A percentile compares a stretch with the other conserved stretches of the same genome.
phyloP scores from a whole-genome alignment of 192 early-diverging fungal genomes.

The Coemansia sp. region DNA sequence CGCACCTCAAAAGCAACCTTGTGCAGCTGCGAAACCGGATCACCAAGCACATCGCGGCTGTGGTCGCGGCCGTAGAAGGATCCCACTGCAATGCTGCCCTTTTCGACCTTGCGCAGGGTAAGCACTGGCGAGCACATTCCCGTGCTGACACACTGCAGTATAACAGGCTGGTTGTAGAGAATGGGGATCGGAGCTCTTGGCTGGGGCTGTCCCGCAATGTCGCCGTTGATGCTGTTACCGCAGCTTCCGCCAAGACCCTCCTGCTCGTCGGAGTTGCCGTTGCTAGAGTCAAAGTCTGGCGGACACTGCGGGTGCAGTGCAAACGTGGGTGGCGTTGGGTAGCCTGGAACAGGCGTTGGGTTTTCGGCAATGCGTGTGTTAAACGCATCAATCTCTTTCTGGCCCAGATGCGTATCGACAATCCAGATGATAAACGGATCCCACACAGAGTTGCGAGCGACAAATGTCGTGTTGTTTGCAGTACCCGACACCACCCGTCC shows the following conservation, averaged over 20 bases:
- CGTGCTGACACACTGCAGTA: slow-evolving; percentile 84
- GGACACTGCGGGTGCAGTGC: slow-evolving; percentile 65
- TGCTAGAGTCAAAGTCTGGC: slow-evolving; percentile 35
- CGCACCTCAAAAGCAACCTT: slow-evolving; percentile 85
- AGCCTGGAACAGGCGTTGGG: slow-evolving; percentile 56
- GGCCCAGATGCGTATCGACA: slow-evolving; percentile 63
- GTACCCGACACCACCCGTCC: neutral
- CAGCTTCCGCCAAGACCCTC: slow-evolving; percentile 3
- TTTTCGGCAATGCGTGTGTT: slow-evolving; percentile 42
- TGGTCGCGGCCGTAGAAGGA: slow-evolving; percentile 52
- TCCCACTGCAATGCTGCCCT: slow-evolving; percentile 74
- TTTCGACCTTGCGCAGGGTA: slow-evolving; percentile 83
- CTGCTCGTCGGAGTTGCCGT: slow-evolving; percentile 13
- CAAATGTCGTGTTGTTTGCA: slow-evolving; percentile 63
- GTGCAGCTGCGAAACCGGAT: slow-evolving; percentile 86
- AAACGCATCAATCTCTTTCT: slow-evolving; percentile 59
- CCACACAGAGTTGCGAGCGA: slow-evolving; percentile 76
- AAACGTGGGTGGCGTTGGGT: slow-evolving; percentile 75
- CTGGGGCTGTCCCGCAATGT: slow-evolving; percentile 21
- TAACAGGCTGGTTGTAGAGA: slow-evolving; percentile 84
- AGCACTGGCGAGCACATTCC: slow-evolving; percentile 80
- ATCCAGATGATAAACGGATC: slow-evolving; percentile 87
- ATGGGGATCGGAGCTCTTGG: slow-evolving; percentile 66
- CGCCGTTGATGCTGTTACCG: slow-evolving; percentile 14
- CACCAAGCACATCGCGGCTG: slow-evolving; percentile 65